These are phyloP conservation scores for Ogataea kodamae DNA, from an alignment of 805 yeast genomes.

Conservation along the genomic window DNA sequence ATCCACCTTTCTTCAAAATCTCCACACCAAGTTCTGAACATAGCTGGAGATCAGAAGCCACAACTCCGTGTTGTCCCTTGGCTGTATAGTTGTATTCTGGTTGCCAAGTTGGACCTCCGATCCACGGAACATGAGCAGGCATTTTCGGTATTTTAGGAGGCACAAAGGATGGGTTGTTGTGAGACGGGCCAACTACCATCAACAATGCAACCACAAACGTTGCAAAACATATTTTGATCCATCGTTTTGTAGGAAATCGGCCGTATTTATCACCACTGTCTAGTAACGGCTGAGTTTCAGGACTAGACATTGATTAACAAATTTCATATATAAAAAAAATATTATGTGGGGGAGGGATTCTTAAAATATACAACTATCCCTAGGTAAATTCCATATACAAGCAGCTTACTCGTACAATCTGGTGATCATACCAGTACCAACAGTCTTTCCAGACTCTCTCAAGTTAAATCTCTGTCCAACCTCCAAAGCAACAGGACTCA, in stretches of 20 bases:
- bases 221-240: neutral
- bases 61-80: constrained; percentile 52
- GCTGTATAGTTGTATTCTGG: constrained; percentile 41
- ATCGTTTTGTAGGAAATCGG: neutral
- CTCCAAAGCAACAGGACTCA: constrained; percentile 91
- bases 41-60: constrained; percentile 58
- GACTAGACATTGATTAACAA: constrained; percentile 1
- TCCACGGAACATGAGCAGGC: constrained; percentile 31
- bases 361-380: constrained; percentile 10
- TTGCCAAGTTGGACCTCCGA: constrained; percentile 39
- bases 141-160: constrained; percentile 9
- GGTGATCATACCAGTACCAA: constrained; percentile 97
- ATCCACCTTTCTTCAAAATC: constrained; percentile 57
- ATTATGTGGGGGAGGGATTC: neutral
- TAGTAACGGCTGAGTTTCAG: constrained; percentile 4
- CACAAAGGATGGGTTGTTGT: neutral
- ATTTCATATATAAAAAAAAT: neutral
- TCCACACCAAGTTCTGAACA: constrained; percentile 64
- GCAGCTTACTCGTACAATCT: constrained; percentile 40
- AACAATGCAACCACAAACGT: too few species aligned
- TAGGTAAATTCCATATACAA: constrained; percentile 9
- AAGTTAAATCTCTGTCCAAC: constrained; percentile 97
- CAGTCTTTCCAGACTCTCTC: constrained; percentile 99
- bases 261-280: neutral
- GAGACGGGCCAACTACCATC: too few species aligned